Evolutionary conservation across 164 flowering plant species (phyloP).

Genomic region (Vitis labrusca): DNA sequence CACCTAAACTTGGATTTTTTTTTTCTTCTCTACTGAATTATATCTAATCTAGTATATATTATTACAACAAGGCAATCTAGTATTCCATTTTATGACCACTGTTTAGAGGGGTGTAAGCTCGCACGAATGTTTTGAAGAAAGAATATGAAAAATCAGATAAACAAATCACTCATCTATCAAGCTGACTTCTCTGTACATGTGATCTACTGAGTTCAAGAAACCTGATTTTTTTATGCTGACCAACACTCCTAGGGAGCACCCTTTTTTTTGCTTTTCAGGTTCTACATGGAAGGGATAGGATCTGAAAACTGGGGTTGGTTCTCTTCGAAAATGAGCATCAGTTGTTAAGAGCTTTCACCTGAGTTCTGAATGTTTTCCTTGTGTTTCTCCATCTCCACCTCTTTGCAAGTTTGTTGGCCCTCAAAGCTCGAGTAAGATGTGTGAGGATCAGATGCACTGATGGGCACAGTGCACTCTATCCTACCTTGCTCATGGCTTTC

Average conservation of each 20-base stretch:
- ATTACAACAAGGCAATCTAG: no score
- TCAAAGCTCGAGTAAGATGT: constrained; percentile 45
- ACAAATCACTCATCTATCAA: neutral
- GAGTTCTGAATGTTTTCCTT: constrained; percentile 19
- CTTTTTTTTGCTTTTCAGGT: no score
- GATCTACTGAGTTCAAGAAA: no score
- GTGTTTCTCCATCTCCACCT: constrained; percentile 31
- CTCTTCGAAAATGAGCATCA: neutral
- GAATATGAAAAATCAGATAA: neutral
- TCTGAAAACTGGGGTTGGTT: neutral
- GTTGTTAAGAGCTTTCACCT: constrained; percentile 10
- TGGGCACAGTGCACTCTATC: constrained; percentile 39
- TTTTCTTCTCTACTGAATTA: no score
- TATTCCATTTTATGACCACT: no score
- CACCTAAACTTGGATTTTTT: no score
- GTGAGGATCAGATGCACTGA: constrained; percentile 37
- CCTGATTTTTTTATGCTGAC: no score
- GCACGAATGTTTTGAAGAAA: no score
- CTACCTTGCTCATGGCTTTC: constrained; percentile 39
- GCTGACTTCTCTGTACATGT: neutral
- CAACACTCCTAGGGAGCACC: no score
- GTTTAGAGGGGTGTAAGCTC: no score
- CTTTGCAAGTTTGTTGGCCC: constrained; percentile 36
- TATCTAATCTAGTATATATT: no score
- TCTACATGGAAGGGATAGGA: no score